Conservation (phyloP, 345 rosid genomes). For the Corymbia maculata region DNA sequence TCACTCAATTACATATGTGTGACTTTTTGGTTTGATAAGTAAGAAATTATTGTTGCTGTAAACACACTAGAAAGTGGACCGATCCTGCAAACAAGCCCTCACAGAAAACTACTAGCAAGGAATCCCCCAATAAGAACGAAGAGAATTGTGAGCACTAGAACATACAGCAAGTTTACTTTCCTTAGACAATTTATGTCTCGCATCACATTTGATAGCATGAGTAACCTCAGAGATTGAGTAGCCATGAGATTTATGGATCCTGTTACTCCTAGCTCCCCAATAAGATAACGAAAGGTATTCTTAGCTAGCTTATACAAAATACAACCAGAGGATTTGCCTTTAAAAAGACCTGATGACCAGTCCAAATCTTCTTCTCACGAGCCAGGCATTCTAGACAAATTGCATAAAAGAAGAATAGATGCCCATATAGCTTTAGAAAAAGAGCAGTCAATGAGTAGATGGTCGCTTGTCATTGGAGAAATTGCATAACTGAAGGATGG, state of each 20-base stretch:
- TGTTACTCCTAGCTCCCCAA: background rate
- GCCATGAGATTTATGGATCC: background rate
- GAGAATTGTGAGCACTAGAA: background rate
- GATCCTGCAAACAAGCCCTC: background rate
- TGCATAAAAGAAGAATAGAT: background rate
- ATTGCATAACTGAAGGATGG: background rate
- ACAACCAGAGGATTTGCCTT: background rate
- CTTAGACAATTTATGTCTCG: background rate
- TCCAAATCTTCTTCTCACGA: background rate
- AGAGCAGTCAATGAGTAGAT: background rate
- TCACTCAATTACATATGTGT: background rate
- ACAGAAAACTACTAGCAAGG: background rate
- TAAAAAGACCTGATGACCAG: background rate
- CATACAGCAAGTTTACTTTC: background rate
- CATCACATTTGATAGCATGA: background rate
- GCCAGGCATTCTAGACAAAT: background rate
- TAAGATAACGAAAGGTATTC: background rate
- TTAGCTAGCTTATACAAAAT: background rate
- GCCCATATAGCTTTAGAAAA: background rate
- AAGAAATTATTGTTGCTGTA: background rate
- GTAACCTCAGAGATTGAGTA: background rate
- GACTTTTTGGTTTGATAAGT: background rate
- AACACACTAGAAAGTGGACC: background rate
- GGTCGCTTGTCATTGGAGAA: background rate
- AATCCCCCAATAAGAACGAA: background rate